Evolutionary conservation across 2,329 filamentous ascomycete species (phyloP).

Genomic region (Fusarium kyushuense): DNA sequence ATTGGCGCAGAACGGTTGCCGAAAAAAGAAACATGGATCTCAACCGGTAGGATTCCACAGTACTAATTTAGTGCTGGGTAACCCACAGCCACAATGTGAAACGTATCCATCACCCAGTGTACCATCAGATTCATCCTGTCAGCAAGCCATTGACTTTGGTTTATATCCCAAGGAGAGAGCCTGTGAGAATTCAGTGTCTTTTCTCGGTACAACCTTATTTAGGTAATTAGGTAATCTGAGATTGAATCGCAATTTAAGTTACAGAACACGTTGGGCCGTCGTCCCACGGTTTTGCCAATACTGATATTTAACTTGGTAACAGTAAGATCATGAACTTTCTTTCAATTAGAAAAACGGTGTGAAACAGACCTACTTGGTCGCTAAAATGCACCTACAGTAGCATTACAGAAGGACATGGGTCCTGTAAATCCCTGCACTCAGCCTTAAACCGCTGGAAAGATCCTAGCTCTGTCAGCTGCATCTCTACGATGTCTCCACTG

Average conservation of each 20-base stretch:
- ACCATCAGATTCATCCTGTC: slow-evolving; percentile 6
- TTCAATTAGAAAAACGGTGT: slow-evolving; percentile 19
- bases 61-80: neutral
- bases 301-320: neutral
- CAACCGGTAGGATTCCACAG: neutral
- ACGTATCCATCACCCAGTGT: slow-evolving; percentile 3
- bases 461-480: slow-evolving; percentile 43
- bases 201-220: too few species aligned
- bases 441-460: slow-evolving; percentile 44
- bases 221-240: neutral
- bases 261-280: neutral
- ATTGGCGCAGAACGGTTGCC: neutral
- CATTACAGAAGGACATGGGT: slow-evolving; percentile 9
- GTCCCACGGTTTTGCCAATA: neutral
- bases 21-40: neutral
- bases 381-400: slow-evolving; percentile 15
- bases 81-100: slow-evolving; percentile 21
- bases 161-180: neutral
- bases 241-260: neutral
- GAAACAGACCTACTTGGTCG: slow-evolving; percentile 7
- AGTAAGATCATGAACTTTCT: slow-evolving; percentile 21
- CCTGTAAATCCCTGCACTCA: slow-evolving; percentile 40
- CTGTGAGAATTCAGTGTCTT: too few species aligned
- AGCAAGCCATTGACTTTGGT: neutral
- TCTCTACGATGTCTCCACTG: slow-evolving; percentile 21